phyloP scores from a whole-genome alignment of 1,284 basidiomycete species.

The Porodaedalea pini region DNA sequence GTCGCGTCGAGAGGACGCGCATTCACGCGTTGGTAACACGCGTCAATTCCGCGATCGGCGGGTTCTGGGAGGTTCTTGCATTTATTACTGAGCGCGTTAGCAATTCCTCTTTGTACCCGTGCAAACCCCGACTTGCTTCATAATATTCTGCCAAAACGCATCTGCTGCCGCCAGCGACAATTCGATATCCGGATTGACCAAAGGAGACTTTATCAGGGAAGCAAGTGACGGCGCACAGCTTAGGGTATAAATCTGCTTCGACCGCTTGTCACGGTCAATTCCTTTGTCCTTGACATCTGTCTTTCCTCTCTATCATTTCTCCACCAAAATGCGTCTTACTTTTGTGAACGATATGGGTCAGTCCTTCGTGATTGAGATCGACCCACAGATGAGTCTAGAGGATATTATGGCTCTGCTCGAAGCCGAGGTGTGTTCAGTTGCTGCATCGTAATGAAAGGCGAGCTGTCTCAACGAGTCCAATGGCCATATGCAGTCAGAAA shows the following conservation, averaged over 20 bases:
- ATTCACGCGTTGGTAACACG: conserved; percentile 16
- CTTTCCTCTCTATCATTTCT: conserved; percentile 15
- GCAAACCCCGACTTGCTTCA: neutral
- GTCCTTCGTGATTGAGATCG: conserved; percentile 77
- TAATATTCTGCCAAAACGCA: neutral
- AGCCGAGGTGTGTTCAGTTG: conserved; percentile 65
- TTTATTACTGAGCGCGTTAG: neutral
- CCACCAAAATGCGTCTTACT: conserved; percentile 68
- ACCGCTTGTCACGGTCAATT: neutral
- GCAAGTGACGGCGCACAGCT: neutral
- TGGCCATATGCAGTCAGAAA: conserved; percentile 51
- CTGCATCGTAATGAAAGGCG: conserved; percentile 4
- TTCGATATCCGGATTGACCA: neutral
- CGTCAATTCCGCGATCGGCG: neutral
- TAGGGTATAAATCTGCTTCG: neutral
- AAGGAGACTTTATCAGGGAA: neutral
- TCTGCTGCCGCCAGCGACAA: neutral
- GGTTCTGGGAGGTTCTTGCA: neutral
- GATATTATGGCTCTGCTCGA: conserved; percentile 87
- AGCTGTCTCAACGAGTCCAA: neutral
- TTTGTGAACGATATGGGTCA: conserved; percentile 78
- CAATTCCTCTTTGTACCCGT: too few relatives aligned
- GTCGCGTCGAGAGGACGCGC: conserved; percentile 2
- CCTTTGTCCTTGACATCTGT: neutral
- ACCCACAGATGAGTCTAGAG: conserved; percentile 82